phyloP scores from a whole-genome alignment of 352 stramenopile genomes.

The Pythium sukuiense region DNA sequence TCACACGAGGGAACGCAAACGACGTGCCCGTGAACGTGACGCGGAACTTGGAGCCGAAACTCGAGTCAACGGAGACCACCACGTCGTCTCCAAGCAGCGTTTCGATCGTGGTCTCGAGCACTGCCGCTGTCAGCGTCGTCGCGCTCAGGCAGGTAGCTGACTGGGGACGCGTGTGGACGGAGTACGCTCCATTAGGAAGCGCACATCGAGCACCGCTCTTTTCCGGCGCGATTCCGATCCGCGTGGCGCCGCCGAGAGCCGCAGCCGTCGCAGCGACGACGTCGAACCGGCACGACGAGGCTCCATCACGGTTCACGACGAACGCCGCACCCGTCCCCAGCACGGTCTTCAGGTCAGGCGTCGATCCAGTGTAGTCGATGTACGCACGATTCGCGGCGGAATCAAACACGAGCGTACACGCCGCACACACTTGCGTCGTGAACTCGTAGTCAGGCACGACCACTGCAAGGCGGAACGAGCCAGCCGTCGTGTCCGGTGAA shows the following conservation, averaged over 20 bases:
- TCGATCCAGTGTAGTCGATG: slow-evolving; percentile 64
- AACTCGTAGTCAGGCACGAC: slow-evolving; percentile 30
- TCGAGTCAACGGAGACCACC: slow-evolving; percentile 57
- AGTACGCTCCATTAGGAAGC: slow-evolving; percentile 42
- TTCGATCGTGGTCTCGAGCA: slow-evolving; percentile 36
- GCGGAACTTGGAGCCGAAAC: slow-evolving; percentile 60
- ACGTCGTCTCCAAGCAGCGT: slow-evolving; percentile 59
- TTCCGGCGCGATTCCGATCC: slow-evolving; percentile 41
- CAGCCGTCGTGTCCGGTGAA: slow-evolving; percentile 48
- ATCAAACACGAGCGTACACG: slow-evolving; percentile 46
- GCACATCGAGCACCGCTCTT: slow-evolving; percentile 28
- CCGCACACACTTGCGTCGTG: slow-evolving; percentile 34
- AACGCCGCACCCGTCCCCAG: slow-evolving; percentile 80
- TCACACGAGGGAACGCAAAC: slow-evolving; percentile 36
- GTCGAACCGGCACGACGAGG: slow-evolving; percentile 52
- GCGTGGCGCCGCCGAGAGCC: slow-evolving; percentile 31
- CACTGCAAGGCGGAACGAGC: slow-evolving; percentile 74
- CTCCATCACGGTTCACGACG: slow-evolving; percentile 45
- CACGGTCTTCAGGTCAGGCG: slow-evolving; percentile 57
- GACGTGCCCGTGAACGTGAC: slow-evolving; percentile 89
- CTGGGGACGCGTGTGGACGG: slow-evolving; percentile 52
- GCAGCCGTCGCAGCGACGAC: slow-evolving; percentile 36
- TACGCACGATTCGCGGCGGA: slow-evolving; percentile 36
- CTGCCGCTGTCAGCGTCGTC: slow-evolving; percentile 29
- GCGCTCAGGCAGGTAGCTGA: slow-evolving; percentile 42